A percentile compares a stretch with the other conserved stretches of the same genome.
These are phyloP conservation scores for Ceratopteris richardii DNA, from an alignment of 75 land plant genomes.

Conservation along the genomic window DNA sequence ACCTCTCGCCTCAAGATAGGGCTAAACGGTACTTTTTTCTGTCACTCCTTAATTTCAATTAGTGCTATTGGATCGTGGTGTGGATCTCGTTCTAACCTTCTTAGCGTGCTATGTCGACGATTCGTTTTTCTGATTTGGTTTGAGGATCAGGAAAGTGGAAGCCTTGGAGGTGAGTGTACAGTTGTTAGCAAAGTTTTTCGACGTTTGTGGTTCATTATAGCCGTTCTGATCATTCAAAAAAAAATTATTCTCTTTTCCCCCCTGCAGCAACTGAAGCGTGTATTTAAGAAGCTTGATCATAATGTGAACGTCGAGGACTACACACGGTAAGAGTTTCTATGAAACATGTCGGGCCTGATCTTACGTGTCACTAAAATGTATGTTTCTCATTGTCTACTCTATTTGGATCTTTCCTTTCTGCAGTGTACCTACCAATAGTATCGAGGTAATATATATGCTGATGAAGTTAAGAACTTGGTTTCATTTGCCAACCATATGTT, in stretches of 20 bases:
- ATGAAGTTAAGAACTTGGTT: too few relatives aligned
- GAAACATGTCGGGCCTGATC: too few relatives aligned
- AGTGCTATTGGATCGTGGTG: background rate
- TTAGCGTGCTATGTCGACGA: background rate
- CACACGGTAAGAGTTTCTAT: background rate
- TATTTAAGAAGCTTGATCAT: conserved; percentile 66
- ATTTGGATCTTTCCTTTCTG: too few relatives aligned
- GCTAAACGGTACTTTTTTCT: conserved; percentile 43
- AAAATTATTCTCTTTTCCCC: too few relatives aligned
- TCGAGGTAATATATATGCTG: too few relatives aligned
- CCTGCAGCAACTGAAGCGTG: conserved; percentile 47
- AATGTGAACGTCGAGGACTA: conserved; percentile 53
- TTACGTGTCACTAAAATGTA: background rate
- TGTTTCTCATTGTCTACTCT: too few relatives aligned
- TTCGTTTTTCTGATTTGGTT: background rate
- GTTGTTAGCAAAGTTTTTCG: background rate
- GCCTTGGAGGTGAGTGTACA: conserved; percentile 2
- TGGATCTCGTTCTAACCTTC: too few relatives aligned
- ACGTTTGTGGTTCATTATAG: background rate
- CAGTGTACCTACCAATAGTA: too few relatives aligned
- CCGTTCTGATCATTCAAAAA: too few relatives aligned
- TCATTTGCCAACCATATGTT: too few relatives aligned
- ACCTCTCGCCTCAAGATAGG: conserved; percentile 66
- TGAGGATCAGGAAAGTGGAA: background rate
- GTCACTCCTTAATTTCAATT: background rate